Percentiles rank a stretch among this genome's conserved stretches.
Evolutionary conservation across 495 filamentous ascomycete genomes (phyloP).

Genomic region (Neurospora discreta): DNA sequence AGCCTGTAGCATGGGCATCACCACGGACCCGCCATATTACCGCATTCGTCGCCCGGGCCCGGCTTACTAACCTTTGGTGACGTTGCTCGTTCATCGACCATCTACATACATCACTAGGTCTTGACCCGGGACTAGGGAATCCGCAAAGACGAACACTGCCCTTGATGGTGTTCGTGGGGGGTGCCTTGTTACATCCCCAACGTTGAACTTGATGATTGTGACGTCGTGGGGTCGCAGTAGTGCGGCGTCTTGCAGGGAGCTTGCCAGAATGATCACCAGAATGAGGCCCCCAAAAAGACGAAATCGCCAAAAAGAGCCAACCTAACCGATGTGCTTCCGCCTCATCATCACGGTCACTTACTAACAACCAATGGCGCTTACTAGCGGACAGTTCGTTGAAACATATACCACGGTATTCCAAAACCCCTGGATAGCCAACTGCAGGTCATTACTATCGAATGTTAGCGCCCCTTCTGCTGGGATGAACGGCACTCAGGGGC

Average conservation of each 20-base stretch:
- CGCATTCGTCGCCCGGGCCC: not conserved
- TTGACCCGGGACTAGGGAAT: not conserved
- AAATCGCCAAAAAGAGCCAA: not conserved
- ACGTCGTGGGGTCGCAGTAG: not conserved
- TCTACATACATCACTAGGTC: not conserved
- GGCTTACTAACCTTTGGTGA: not conserved
- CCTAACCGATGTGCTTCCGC: not conserved
- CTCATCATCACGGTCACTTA: not conserved
- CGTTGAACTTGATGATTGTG: not conserved
- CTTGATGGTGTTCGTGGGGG: not conserved
- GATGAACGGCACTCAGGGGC: not conserved
- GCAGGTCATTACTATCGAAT: not conserved
- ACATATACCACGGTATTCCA: not conserved
- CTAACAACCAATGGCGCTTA: not conserved
- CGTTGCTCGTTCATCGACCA: not conserved
- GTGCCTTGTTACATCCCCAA: not conserved
- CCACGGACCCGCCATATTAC: not conserved
- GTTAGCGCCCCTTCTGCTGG: not conserved
- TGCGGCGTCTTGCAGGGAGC: not conserved
- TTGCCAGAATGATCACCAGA: not conserved
- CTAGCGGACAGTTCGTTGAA: not conserved
- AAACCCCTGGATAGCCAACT: not conserved
- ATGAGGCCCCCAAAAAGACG: not conserved
- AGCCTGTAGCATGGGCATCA: not conserved
- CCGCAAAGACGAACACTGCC: not conserved